Evolutionary conservation across 768 basidiomycete genomes (phyloP).

Genomic region (Mycena filopes): DNA sequence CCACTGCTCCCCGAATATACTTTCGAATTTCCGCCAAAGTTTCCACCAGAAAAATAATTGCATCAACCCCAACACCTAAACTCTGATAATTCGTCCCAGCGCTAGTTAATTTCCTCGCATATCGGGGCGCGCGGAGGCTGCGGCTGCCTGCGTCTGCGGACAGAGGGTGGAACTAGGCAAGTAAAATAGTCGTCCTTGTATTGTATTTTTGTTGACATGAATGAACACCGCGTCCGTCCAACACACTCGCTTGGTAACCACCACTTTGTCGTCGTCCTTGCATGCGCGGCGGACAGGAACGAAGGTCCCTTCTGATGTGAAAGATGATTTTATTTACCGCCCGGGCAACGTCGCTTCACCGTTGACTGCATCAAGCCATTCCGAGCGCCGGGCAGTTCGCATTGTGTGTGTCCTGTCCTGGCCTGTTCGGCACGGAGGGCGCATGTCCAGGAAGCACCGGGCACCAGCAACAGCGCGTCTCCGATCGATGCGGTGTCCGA

Average conservation of each 20-base stretch:
- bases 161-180: constrained; percentile 17
- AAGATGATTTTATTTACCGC: constrained; percentile 13
- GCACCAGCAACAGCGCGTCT: too few relatives aligned
- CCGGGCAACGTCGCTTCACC: constrained; percentile 10
- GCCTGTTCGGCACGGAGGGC: constrained; percentile 27
- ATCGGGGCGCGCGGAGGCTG: constrained; percentile 20
- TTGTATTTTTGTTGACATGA: constrained; percentile 27
- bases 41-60: constrained; percentile 25
- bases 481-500: constrained; percentile 28
- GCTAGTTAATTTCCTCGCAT: constrained; percentile 32
- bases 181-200: too few relatives aligned
- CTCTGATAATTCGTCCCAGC: constrained; percentile 18
- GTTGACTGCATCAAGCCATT: constrained; percentile 11
- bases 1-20: too few relatives aligned
- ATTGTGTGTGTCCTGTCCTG: constrained; percentile 5
- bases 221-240: constrained; percentile 21
- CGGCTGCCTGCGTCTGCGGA: too few relatives aligned
- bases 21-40: constrained; percentile 8
- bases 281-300: constrained; percentile 21
- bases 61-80: constrained; percentile 19
- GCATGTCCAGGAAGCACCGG: constrained; percentile 13
- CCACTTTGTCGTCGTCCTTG: constrained; percentile 1
- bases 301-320: constrained; percentile 26
- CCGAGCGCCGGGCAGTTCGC: constrained; percentile 17
- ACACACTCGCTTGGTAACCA: constrained; percentile 13